Percentiles rank a stretch among this genome's conserved stretches.
Evolutionary conservation across 2,329 filamentous ascomycete genomes (phyloP).

Genomic region (Hypoxylon sp.): DNA sequence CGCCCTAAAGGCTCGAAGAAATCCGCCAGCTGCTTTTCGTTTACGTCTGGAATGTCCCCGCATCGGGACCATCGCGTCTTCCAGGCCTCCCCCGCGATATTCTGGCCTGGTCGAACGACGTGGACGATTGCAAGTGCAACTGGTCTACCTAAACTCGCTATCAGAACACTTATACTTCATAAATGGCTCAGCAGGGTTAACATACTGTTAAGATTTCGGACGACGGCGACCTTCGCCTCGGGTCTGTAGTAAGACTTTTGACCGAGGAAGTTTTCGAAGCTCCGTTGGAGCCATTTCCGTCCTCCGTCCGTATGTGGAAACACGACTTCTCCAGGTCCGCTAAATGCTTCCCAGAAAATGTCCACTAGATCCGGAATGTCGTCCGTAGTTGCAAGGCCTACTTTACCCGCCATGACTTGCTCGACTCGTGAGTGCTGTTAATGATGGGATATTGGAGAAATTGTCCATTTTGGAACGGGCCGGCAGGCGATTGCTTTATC

Average conservation of each 20-base stretch:
- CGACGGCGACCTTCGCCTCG: constrained; percentile 43
- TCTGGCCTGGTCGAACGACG: constrained; percentile 46
- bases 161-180: constrained; percentile 13
- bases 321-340: constrained; percentile 42
- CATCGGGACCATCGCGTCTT: constrained; percentile 45
- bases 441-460: not conserved
- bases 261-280: constrained; percentile 47
- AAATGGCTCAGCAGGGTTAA: not conserved
- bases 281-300: constrained; percentile 46
- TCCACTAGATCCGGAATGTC: constrained; percentile 45
- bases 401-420: constrained; percentile 35
- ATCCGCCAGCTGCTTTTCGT: constrained; percentile 40
- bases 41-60: constrained; percentile 42
- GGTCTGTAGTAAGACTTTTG: constrained; percentile 44
- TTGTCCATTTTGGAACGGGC: not conserved
- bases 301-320: constrained; percentile 47
- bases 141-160: constrained; percentile 34
- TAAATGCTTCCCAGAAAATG: constrained; percentile 48
- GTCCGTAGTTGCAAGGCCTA: constrained; percentile 43
- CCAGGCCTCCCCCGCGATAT: constrained; percentile 44
- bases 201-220: constrained; percentile 44
- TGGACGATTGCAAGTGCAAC: constrained; percentile 45
- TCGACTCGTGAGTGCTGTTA: not conserved
- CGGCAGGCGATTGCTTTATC: constrained; percentile 21
- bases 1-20: constrained; percentile 47